Evolutionary conservation across 352 stramenopile genomes (phyloP).

Genomic region (Phytopythium sindhum): DNA sequence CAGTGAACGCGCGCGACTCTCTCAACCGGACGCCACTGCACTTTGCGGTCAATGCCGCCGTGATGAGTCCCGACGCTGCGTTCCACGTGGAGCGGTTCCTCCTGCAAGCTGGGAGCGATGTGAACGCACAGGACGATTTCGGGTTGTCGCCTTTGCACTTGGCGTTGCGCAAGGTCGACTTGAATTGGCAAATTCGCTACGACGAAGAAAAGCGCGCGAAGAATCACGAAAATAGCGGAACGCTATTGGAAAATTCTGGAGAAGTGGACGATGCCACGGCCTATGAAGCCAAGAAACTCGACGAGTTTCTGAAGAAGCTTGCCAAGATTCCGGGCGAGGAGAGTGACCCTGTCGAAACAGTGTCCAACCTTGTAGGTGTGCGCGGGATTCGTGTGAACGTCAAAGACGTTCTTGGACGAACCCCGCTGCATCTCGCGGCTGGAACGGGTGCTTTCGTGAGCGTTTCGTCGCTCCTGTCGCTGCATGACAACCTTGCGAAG

Average conservation of each 20-base stretch:
- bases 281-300: conserved; percentile 47
- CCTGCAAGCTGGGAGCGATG: conserved; percentile 48
- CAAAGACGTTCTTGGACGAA: conserved; percentile 51
- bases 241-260: conserved; percentile 23
- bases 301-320: conserved; percentile 41
- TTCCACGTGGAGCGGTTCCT: conserved; percentile 78
- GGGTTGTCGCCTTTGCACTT: conserved; percentile 60
- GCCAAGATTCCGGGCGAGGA: conserved; percentile 34
- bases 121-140: conserved; percentile 56
- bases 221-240: conserved; percentile 18
- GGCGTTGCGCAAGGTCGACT: conserved; percentile 60
- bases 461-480: conserved; percentile 53
- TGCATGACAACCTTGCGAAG: conserved; percentile 22
- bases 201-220: conserved; percentile 29
- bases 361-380: conserved; percentile 62
- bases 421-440: conserved; percentile 60
- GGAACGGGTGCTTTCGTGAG: conserved; percentile 76
- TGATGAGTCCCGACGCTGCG: conserved; percentile 67
- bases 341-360: conserved; percentile 71
- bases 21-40: conserved; percentile 64
- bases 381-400: conserved; percentile 31
- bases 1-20: conserved; percentile 47
- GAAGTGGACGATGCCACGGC: conserved; percentile 18
- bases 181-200: conserved; percentile 63
- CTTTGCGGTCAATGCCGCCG: conserved; percentile 63